Evolutionary conservation across 164 flowering plant genomes (phyloP), one percentile per base, ranked within the genome.

Genomic region (Santalum album): DNA sequence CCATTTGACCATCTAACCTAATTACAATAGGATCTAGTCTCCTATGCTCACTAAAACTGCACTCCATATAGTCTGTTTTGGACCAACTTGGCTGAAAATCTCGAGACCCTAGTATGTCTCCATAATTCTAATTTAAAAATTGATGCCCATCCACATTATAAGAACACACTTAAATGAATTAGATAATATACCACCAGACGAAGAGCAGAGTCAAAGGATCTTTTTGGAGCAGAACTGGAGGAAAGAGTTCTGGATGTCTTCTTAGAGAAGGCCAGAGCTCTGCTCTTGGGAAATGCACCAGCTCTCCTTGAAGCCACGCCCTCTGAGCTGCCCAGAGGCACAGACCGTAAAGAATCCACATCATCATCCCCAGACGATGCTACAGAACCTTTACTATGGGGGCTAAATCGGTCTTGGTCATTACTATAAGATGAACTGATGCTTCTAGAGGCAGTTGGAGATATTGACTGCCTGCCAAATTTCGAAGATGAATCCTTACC

Each of bases 301-400:
- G 57, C 65, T 54, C 75, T 82, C 55, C 65, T 77, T 36, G 75
- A 59, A 26, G 62, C 21, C 49, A 79, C 57, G 24, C 51, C 56
- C 54, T 72, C 77, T 50, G 80, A 68, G 57, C 65, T 54, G 55
- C 84, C 68, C 38, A 80, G 40, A 21, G 74, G 64, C 61, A 68
- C 29, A 14, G 96, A 92, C 21, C 77, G 87, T 29, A 81, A 54
- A 63, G 99, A 81, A 43, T 89, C 96, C 25, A 70, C 45, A 47
- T 92, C 99, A 75, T 83, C 96, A 71, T 92, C 96, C 53, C 86
- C 90, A 58, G 94, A 86, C 24, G 99, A 89, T 47, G 77, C 90
- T 43, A 83, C 55, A 47, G 96, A 89, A 50, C 85, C 88, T 76
- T 75, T 92, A 61, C 98, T 83, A 36, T 80, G 76, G 42, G 85